These are phyloP conservation scores for Macrolepiota dolichaula DNA, from an alignment of 768 basidiomycete species.

Conservation along the genomic window DNA sequence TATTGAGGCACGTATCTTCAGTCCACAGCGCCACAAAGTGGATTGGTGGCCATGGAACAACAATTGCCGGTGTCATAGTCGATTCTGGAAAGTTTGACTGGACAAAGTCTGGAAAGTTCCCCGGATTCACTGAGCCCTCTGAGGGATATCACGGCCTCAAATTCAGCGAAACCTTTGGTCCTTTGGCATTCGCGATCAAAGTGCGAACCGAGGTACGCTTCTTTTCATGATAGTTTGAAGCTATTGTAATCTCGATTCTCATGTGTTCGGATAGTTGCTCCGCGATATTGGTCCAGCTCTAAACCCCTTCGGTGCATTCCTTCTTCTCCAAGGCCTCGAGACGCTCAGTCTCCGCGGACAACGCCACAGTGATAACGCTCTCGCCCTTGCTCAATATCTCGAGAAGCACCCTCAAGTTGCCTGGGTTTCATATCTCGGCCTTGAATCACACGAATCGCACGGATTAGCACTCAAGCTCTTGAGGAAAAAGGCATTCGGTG, in stretches of 20 bases:
- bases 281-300: conserved; percentile 65
- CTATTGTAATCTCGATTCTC: conserved; percentile 7
- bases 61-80: conserved; percentile 72
- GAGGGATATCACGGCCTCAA: conserved; percentile 75
- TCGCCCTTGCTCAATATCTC: conserved; percentile 66
- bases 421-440: conserved; percentile 81
- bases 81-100: conserved; percentile 78
- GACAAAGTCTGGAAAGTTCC: conserved; percentile 64
- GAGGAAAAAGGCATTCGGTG: conserved; percentile 56
- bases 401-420: conserved; percentile 60
- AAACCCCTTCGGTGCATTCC: conserved; percentile 73
- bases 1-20: conserved; percentile 13
- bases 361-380: conserved; percentile 68
- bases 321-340: conserved; percentile 77
- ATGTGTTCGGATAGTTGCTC: conserved; percentile 33
- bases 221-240: background rate
- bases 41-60: conserved; percentile 81
- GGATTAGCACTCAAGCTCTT: conserved; percentile 53
- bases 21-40: conserved; percentile 83
- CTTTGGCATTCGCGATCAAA: conserved; percentile 61
- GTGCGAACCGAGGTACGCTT: conserved; percentile 47
- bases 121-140: conserved; percentile 68
- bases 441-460: conserved; percentile 59
- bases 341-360: conserved; percentile 70
- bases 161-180: conserved; percentile 65